Percentiles rank a stretch among this genome's conserved stretches.
Conservation (phyloP, 257 asterid species). For the Ajuga chamaepitys region DNA sequence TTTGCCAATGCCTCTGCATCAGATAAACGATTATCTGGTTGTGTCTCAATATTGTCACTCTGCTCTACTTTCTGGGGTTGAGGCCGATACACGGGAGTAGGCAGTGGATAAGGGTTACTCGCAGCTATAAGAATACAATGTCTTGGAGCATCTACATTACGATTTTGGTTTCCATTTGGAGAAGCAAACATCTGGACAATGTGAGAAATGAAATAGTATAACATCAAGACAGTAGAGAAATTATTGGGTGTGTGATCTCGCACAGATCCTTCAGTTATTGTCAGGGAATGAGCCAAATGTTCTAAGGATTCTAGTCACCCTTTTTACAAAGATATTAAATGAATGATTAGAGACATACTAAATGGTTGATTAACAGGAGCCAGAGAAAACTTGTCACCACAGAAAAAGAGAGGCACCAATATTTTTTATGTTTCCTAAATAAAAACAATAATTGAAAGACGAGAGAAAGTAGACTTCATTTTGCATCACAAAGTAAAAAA, state of each 20-base stretch:
- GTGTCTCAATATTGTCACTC: constrained; percentile 46
- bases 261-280: neutral
- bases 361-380: neutral
- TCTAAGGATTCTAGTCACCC: neutral
- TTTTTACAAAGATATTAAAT: neutral
- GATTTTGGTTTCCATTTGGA: constrained; percentile 54
- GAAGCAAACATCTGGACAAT: constrained; percentile 62
- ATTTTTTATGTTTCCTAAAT: too few species aligned
- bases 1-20: constrained; percentile 86
- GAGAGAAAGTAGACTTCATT: too few species aligned
- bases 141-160: constrained; percentile 56
- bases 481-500: neutral
- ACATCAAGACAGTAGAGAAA: neutral
- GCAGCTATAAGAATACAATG: constrained; percentile 94
- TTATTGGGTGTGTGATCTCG: neutral
- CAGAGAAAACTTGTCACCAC: neutral
- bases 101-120: constrained; percentile 81
- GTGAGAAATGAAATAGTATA: constrained; percentile 10
- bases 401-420: neutral
- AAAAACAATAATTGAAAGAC: too few species aligned
- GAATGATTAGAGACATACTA: neutral
- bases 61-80: constrained; percentile 48
- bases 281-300: neutral
- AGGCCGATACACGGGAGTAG: constrained; percentile 68
- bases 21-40: constrained; percentile 48